phyloP scores from a whole-genome alignment of 2,329 filamentous ascomycete genomes.

The Alternaria sp. region DNA sequence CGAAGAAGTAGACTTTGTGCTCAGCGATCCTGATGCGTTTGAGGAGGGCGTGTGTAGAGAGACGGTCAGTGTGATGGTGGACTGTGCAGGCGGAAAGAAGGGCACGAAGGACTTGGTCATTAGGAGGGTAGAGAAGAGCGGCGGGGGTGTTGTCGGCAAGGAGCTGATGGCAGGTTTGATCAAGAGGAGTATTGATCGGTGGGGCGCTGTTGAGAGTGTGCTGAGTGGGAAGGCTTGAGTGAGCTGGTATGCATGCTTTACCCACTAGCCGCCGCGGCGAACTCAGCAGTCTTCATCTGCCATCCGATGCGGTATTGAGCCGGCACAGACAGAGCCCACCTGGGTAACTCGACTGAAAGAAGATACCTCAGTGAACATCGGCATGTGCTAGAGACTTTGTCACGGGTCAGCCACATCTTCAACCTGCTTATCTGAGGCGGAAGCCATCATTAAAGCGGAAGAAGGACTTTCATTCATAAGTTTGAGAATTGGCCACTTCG shows the following conservation, averaged over 20 bases:
- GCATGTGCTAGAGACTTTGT: neutral
- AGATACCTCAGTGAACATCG: neutral
- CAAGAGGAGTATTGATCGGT: constrained; percentile 67
- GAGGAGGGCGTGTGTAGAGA: constrained; percentile 88
- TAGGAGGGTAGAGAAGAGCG: constrained; percentile 80
- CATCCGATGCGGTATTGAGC: neutral
- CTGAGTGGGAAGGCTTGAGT: constrained; percentile 20
- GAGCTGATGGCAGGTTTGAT: constrained; percentile 68
- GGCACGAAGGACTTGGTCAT: constrained; percentile 68
- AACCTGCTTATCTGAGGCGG: neutral
- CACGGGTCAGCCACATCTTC: neutral
- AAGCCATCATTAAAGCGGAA: neutral
- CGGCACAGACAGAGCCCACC: neutral
- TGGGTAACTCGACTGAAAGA: neutral
- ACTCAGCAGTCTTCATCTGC: neutral
- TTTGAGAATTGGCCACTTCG: neutral
- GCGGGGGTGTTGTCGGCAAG: constrained; percentile 73
- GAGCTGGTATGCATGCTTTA: neutral
- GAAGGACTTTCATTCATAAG: no score
- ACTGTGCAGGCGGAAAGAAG: constrained; percentile 68
- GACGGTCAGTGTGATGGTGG: constrained; percentile 81
- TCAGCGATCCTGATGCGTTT: constrained; percentile 87
- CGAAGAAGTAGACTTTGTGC: constrained; percentile 66
- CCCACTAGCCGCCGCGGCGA: no score
- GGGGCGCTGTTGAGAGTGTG: constrained; percentile 61